Evolutionary conservation across 2,329 filamentous ascomycete genomes (phyloP), one percentile per base, ranked within the genome.

Genomic region (Aureobasidium leucospermi): DNA sequence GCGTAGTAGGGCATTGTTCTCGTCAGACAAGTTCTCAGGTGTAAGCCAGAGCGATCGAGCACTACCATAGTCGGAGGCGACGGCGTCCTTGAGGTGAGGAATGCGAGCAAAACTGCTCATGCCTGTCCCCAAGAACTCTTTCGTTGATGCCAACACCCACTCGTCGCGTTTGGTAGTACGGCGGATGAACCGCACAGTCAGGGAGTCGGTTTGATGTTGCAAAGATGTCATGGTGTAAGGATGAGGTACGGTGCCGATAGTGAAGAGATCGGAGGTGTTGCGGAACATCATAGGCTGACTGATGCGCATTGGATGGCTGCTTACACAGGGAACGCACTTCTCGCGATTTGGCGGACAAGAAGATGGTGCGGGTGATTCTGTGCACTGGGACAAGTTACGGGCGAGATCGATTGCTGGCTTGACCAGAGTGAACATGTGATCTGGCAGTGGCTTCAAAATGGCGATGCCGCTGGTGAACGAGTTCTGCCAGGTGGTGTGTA

Each of bases 181-280:
- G 52, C 77, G 75, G n/a, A 80, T 67, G 67, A 76, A 79, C 28
- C 67, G 69, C 7, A 68, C 63, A 58, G 75, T 70, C 46, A 79
- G 61, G 9, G 69, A 76, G 16, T 65, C 62, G 34, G 64, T 67
- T 2, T 69, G 80, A 63, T 84, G 80, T 61, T 84, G 80, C 16
- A 97, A 77, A 11, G 85, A 82, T 58, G 85, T 82, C 43, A 90
- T 79, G 1, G 92, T 96, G 77, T 91, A 96, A 0, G 94, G 94
- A 70, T 99, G 94, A 0, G 93, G 93, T 11, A 97, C 87, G 0
- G 86, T 89, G 61, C 88, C 91, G 63, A 99, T 89, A 2, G 88
- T 90, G 76, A 91, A 97, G 15, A 87, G 70, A 1, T 78, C 79
- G 13, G 86, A 85, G 4, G 80, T 81, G 72, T 96, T 96, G 59